Evolutionary conservation across 192 early-diverging fungal species (phyloP).

Genomic region (Gonapodya prolifera): DNA sequence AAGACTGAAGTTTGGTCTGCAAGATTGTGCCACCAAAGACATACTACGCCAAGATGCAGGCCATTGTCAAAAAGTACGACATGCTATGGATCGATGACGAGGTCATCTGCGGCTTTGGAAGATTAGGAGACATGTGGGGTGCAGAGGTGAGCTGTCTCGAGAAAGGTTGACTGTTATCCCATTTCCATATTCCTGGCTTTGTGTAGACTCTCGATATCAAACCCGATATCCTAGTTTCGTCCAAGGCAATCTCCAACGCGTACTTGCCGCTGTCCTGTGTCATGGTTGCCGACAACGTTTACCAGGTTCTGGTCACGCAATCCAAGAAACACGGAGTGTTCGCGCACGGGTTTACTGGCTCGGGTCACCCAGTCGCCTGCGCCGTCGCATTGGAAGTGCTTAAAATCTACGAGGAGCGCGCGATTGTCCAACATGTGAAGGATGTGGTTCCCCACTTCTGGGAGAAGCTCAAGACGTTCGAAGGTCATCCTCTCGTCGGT

Average conservation of each 20-base stretch:
- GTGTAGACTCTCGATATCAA: conserved; percentile 2
- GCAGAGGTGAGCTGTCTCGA: not conserved
- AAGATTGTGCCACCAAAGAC: not conserved
- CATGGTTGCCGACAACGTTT: not conserved
- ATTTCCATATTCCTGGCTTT: no score
- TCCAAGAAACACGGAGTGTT: not conserved
- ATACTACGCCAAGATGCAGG: not conserved
- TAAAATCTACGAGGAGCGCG: not conserved
- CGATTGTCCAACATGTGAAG: not conserved
- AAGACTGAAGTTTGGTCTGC: not conserved
- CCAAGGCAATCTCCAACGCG: not conserved
- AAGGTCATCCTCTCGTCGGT: not conserved
- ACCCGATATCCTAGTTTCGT: not conserved
- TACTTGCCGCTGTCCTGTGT: not conserved
- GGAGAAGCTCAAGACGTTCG: not conserved
- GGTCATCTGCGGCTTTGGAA: conserved; percentile 4
- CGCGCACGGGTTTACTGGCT: not conserved
- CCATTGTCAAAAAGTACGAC: conserved; percentile 1
- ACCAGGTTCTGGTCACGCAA: not conserved
- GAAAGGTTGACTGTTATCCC: no score
- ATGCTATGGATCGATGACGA: not conserved
- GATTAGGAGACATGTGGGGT: not conserved
- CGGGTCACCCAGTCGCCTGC: not conserved
- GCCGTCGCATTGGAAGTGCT: not conserved
- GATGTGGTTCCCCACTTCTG: not conserved